These are phyloP conservation scores for Carex myosuroides DNA, from an alignment of 176 grass and related monocot species.

Conservation along the genomic window DNA sequence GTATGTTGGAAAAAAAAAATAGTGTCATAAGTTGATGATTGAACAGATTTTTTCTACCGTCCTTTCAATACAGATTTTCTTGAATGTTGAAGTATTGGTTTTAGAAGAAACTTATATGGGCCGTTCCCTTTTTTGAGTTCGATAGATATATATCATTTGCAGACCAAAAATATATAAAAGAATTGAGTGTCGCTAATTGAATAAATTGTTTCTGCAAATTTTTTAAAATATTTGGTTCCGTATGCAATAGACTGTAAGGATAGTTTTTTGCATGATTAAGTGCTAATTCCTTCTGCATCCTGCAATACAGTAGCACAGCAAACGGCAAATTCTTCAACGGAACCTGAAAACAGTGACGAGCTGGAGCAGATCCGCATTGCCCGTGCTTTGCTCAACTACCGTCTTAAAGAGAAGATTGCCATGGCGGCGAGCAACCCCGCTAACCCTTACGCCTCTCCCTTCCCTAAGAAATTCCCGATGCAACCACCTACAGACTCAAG, in stretches of 20 bases:
- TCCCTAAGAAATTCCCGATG: slow-evolving; percentile 93
- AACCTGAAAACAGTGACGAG: slow-evolving; percentile 86
- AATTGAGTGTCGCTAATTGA: neutral
- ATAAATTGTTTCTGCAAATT: neutral
- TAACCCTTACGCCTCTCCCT: slow-evolving; percentile 74
- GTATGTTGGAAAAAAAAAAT: neutral
- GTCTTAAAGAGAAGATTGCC: slow-evolving; percentile 84
- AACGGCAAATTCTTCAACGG: slow-evolving; percentile 49
- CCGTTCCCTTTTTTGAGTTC: neutral
- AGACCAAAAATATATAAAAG: neutral
- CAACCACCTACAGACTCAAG: slow-evolving; percentile 35
- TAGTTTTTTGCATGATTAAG: neutral
- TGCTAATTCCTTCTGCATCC: neutral
- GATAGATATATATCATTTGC: neutral
- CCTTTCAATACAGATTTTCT: neutral
- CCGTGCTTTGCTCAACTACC: slow-evolving; percentile 86
- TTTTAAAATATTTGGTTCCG: neutral
- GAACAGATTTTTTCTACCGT: neutral
- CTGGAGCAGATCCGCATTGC: slow-evolving; percentile 96
- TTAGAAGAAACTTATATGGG: neutral
- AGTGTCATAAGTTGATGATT: neutral
- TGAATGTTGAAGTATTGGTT: neutral
- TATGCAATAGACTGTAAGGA: neutral
- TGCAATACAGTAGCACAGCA: slow-evolving; percentile 52
- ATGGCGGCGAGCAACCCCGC: slow-evolving; percentile 45